Conservation (phyloP, 2,329 filamentous ascomycete genomes). For the Trichoderma citrinoviride region DNA sequence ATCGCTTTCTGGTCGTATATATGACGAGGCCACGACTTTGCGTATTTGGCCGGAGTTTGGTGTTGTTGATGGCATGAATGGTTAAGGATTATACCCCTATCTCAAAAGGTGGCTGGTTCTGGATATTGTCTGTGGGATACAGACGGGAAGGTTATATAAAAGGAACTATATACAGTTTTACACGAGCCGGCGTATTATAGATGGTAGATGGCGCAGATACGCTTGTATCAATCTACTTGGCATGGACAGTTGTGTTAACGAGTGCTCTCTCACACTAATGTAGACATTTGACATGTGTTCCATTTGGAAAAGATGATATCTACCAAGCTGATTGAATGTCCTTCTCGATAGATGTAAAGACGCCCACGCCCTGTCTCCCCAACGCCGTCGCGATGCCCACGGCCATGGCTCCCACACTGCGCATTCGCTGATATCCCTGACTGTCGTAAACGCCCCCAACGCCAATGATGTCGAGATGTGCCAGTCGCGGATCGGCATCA, state of each 20-base stretch:
- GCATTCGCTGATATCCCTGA: conserved; percentile 64
- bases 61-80: conserved; percentile 6
- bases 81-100: conserved; percentile 22
- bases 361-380: conserved; percentile 57
- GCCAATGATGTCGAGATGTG: conserved; percentile 63
- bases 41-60: conserved; percentile 3
- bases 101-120: conserved; percentile 11
- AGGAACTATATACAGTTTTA: background rate
- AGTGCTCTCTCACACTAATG: background rate
- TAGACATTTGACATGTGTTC: background rate
- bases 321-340: conserved; percentile 28
- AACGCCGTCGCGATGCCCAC: conserved; percentile 70
- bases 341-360: conserved; percentile 59
- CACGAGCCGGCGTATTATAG: background rate
- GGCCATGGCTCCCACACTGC: conserved; percentile 59
- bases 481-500: conserved; percentile 47
- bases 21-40: background rate
- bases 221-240: background rate
- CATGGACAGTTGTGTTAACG: background rate
- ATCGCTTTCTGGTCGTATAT: conserved; percentile 18
- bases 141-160: conserved; percentile 2
- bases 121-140: conserved; percentile 13
- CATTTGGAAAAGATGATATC: no score
- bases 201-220: conserved; percentile 1
- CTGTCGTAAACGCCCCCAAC: conserved; percentile 69